phyloP scores from a whole-genome alignment of 352 stramenopile genomes.

The Phytophthora meadii region DNA sequence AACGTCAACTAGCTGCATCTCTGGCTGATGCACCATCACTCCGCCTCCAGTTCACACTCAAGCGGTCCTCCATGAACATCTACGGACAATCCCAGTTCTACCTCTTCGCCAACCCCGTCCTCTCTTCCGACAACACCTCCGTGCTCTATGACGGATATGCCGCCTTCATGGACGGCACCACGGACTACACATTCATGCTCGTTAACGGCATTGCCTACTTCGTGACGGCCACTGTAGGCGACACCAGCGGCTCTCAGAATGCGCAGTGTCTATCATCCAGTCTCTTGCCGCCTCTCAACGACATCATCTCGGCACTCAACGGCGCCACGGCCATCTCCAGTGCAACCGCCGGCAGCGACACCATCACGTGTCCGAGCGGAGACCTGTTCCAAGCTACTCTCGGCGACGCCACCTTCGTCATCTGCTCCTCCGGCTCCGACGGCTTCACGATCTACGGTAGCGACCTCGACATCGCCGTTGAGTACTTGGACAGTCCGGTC shows the following conservation, averaged over 20 bases:
- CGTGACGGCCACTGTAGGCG: conserved; percentile 17
- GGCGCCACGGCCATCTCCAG: conserved; percentile 17
- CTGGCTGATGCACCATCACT: conserved; percentile 36
- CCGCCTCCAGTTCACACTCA: conserved; percentile 37
- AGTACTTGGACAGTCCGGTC: conserved; percentile 24
- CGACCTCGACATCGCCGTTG: conserved; percentile 30
- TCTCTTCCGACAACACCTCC: conserved; percentile 19
- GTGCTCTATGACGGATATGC: conserved; percentile 41
- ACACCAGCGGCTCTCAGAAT: conserved; percentile 6
- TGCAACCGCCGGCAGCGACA: conserved; percentile 5
- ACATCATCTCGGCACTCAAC: conserved; percentile 27
- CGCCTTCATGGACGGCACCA: conserved; percentile 22
- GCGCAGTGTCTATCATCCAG: conserved; percentile 24
- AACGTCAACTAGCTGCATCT: conserved; percentile 5
- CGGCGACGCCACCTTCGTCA: conserved; percentile 28
- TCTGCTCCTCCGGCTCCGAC: conserved; percentile 19
- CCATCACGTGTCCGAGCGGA: conserved; percentile 24
- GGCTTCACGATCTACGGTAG: conserved; percentile 30
- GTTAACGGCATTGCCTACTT: conserved; percentile 39
- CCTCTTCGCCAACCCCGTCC: conserved; percentile 40
- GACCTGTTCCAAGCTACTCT: conserved; percentile 33
- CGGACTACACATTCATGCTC: conserved; percentile 30
- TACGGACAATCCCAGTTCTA: conserved; percentile 38
- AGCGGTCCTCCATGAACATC: conserved; percentile 38
- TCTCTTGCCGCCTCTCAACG: conserved; percentile 20